A percentile compares a stretch with the other conserved stretches of the same genome.
Conservation (phyloP, 768 basidiomycete species). For the Thelephora aurantiotincta region DNA sequence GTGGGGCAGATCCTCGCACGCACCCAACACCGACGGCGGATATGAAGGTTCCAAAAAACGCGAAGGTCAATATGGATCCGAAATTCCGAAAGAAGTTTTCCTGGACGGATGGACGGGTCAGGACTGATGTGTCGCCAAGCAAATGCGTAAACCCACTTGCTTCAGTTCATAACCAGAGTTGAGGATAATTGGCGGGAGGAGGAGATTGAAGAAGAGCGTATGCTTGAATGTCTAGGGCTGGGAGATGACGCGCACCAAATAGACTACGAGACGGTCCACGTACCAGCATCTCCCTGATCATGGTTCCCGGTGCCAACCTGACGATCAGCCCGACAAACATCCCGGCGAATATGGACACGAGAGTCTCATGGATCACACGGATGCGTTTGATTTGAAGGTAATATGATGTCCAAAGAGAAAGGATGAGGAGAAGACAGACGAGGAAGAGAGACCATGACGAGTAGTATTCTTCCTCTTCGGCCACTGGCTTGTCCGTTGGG, state of each 20-base stretch:
- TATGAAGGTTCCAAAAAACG: conserved; percentile 91
- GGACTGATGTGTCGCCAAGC: neutral
- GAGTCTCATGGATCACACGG: conserved; percentile 88
- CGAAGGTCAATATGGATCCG: conserved; percentile 87
- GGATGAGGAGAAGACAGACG: conserved; percentile 81
- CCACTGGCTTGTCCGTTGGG: conserved; percentile 7
- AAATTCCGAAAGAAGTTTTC: conserved; percentile 99
- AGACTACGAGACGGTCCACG: conserved; percentile 20
- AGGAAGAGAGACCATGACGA: conserved; percentile 92
- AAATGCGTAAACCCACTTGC: conserved; percentile 41
- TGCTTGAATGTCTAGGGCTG: conserved; percentile 76
- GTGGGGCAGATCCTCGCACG: conserved; percentile 18
- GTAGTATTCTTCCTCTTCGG: conserved; percentile 79
- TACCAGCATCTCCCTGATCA: conserved; percentile 97
- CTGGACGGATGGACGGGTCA: conserved; percentile 22
- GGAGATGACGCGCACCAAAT: neutral
- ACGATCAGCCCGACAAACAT: conserved; percentile 93
- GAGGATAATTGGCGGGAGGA: conserved; percentile 96
- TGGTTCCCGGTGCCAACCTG: conserved; percentile 78
- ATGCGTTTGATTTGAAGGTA: conserved; percentile 96
- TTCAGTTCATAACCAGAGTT: conserved; percentile 97
- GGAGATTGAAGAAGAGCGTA: conserved; percentile 93
- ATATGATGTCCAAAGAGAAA: conserved; percentile 93
- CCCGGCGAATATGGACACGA: conserved; percentile 90
- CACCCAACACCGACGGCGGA: conserved; percentile 94